Percentiles rank a stretch among this genome's conserved stretches.
phyloP scores from a whole-genome alignment of 805 yeast species.

The Clavispora phyllophila region DNA sequence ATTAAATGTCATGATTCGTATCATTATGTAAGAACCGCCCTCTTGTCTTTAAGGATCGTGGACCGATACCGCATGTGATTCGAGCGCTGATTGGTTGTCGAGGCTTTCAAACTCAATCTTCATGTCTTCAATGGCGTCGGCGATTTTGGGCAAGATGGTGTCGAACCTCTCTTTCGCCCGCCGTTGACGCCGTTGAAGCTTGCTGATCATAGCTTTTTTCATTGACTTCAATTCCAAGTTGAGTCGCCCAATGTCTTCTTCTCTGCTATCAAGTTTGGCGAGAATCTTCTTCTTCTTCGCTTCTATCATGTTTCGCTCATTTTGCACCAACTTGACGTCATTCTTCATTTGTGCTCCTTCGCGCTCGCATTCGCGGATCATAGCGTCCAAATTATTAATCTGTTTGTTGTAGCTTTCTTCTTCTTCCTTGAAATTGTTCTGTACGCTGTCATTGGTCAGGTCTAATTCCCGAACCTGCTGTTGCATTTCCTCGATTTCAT shows the following conservation, averaged over 20 bases:
- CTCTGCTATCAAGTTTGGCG: conserved; percentile 19
- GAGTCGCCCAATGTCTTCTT: conserved; percentile 22
- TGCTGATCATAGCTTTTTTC: conserved; percentile 20
- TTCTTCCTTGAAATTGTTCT: conserved; percentile 14
- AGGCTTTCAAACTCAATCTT: conserved; percentile 3
- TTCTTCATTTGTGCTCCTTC: conserved; percentile 18
- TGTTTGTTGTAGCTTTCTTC: conserved; percentile 16
- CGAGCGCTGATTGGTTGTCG: background rate
- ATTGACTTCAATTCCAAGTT: conserved; percentile 24
- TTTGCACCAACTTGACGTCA: conserved; percentile 18
- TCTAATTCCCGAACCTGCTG: conserved; percentile 13
- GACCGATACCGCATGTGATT: background rate
- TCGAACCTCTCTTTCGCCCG: conserved; percentile 32
- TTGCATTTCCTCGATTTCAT: conserved; percentile 25
- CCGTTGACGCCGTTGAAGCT: conserved; percentile 22
- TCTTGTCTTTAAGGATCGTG: background rate
- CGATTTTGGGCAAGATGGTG: conserved; percentile 28
- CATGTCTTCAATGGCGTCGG: conserved; percentile 19
- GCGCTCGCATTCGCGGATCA: conserved; percentile 20
- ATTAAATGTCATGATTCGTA: background rate
- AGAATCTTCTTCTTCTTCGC: conserved; percentile 23
- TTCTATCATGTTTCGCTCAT: conserved; percentile 17
- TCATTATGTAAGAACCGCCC: background rate
- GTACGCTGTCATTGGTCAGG: conserved; percentile 10
- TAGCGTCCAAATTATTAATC: conserved; percentile 20